Evolutionary conservation across 2,329 filamentous ascomycete genomes (phyloP).

Genomic region (Ilyonectria destructans): DNA sequence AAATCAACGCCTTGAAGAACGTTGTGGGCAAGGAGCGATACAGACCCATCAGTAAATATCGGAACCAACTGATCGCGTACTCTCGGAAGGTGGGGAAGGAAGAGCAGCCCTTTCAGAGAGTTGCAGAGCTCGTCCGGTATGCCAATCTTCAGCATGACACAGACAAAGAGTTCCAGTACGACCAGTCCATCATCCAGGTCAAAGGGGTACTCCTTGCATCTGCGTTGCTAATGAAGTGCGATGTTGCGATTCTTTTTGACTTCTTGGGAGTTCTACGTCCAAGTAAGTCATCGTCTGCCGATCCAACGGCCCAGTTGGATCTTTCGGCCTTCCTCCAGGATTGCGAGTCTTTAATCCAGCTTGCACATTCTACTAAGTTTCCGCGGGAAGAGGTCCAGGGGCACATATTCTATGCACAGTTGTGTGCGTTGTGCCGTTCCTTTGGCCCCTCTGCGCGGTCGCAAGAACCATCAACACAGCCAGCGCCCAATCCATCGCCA

Average conservation of each 20-base stretch:
- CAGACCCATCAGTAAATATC: neutral
- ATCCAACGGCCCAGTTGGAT: neutral
- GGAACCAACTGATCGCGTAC: slow-evolving; percentile 9
- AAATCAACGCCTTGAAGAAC: neutral
- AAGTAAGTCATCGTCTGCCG: neutral
- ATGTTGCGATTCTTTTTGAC: slow-evolving; percentile 60
- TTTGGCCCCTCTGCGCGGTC: neutral
- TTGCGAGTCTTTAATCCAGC: slow-evolving; percentile 53
- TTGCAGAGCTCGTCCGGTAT: slow-evolving; percentile 62
- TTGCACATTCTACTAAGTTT: slow-evolving; percentile 55
- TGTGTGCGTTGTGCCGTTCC: slow-evolving; percentile 57
- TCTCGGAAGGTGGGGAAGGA: slow-evolving; percentile 55
- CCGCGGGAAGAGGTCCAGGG: slow-evolving; percentile 66
- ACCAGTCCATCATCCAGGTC: slow-evolving; percentile 56
- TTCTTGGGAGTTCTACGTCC: neutral
- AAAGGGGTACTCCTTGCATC: slow-evolving; percentile 60
- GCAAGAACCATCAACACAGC: slow-evolving; percentile 36
- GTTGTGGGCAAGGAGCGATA: neutral
- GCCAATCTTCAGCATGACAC: slow-evolving; percentile 52
- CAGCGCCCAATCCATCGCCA: slow-evolving; percentile 46
- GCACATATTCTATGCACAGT: slow-evolving; percentile 65
- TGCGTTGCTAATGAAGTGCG: slow-evolving; percentile 64
- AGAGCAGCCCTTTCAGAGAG: slow-evolving; percentile 66
- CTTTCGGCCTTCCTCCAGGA: neutral
- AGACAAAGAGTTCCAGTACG: slow-evolving; percentile 52